Evolutionary conservation across 2,329 filamentous ascomycete species (phyloP), one percentile per base, ranked within the genome.

Genomic region (Colletotrichum tabaci): DNA sequence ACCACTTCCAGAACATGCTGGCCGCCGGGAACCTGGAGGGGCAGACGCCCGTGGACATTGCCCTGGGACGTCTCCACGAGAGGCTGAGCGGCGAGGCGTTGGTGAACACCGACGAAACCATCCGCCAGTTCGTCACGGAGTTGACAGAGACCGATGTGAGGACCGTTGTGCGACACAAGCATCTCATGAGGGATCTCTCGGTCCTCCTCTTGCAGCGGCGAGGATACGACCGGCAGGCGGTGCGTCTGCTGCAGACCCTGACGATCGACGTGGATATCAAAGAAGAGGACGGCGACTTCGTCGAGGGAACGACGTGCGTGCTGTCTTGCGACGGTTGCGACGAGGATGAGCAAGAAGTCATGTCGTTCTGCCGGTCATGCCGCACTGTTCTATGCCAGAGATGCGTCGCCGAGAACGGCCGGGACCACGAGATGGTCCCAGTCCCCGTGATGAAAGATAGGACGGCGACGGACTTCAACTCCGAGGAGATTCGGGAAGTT

Each of bases 1-100:
- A 77, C 42, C 15, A 72, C n/a, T 75, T 76, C 35, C 49, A 66
- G 12, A 57, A 49, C 6, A 66, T 77, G 44, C 65, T 76, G 40
- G 23, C 26, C 5, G 53, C 66, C 9, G 47, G 57, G 10, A 65
- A 61, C 21, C 18, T 67, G 4, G 47, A 35, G 3, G 62, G 71
- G 0, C 38, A 64, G 3, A 66, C 74, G 9, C 67, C 72, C 2
- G 6, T 75, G 13, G 76, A 77, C 21, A 56, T 50, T 9, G 71
- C 72, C 5, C 23, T 68, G 2, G 12, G 18, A 47, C 18, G 62
- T 21, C 4, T 10, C 6, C 57, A 67, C 50, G 35, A 63, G 35
- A n/a, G 58, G 2, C 47, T 74, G 35, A 30, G 46, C 13, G n/a
- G 67, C 66, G 61, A 60, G 9, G 61, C 42, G 5, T 7, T 50